Conservation (phyloP, 2,329 filamentous ascomycete genomes). For the Ascocoryne sarcoides region DNA sequence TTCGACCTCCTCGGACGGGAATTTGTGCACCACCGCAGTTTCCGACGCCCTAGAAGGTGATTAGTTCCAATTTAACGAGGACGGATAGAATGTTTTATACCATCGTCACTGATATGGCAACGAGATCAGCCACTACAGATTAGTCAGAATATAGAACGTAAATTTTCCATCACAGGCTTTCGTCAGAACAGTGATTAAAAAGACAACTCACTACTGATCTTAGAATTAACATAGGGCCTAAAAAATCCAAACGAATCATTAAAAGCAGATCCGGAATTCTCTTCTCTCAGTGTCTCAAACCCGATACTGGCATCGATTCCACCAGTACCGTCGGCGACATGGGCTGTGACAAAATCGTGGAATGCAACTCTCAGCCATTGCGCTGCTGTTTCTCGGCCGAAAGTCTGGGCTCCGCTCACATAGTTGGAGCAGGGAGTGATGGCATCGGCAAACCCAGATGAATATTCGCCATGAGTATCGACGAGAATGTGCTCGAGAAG, state of each 20-base stretch:
- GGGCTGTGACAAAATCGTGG: constrained; percentile 50
- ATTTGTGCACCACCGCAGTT: constrained; percentile 49
- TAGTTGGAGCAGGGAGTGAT: constrained; percentile 49
- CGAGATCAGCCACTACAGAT: constrained; percentile 31
- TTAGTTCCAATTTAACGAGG: too few species aligned
- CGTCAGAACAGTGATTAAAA: background rate
- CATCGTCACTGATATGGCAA: constrained; percentile 44
- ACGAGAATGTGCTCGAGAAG: constrained; percentile 18
- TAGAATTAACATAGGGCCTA: constrained; percentile 12
- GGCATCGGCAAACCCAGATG: constrained; percentile 30
- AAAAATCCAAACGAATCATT: constrained; percentile 22
- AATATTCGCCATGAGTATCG: constrained; percentile 16
- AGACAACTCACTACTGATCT: constrained; percentile 8
- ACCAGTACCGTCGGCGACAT: constrained; percentile 37
- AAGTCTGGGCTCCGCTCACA: constrained; percentile 39
- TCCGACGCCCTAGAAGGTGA: constrained; percentile 43
- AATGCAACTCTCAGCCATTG: constrained; percentile 53
- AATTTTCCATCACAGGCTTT: too few species aligned
- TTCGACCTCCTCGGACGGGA: constrained; percentile 41
- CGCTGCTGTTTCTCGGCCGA: constrained; percentile 47
- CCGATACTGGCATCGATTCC: constrained; percentile 52
- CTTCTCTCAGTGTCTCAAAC: constrained; percentile 45
- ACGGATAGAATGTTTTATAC: too few species aligned
- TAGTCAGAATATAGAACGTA: background rate
- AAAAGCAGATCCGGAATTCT: constrained; percentile 48